Evolutionary conservation across 768 basidiomycete genomes (phyloP).

Genomic region (Bullera alba): DNA sequence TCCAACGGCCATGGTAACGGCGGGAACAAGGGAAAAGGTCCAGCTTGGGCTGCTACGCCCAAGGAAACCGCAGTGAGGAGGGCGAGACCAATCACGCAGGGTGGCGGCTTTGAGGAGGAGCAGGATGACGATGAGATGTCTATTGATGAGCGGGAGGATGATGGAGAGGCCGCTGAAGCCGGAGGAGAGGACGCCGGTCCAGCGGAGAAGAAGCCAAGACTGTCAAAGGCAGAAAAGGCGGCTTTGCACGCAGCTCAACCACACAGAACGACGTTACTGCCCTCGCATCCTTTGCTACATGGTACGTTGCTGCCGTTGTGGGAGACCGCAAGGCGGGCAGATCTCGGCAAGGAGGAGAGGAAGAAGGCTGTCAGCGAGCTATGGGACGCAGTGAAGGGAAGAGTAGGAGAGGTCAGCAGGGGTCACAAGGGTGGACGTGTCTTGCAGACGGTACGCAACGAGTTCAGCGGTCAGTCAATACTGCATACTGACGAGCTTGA

Average conservation of each 20-base stretch:
- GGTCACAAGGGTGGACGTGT: constrained; percentile 78
- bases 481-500: not conserved
- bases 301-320: constrained; percentile 40
- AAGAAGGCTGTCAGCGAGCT: constrained; percentile 66
- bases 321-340: constrained; percentile 42
- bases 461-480: constrained; percentile 45
- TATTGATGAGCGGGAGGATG: constrained; percentile 1
- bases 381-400: constrained; percentile 69
- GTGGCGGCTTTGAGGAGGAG: constrained; percentile 1
- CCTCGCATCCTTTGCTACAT: constrained; percentile 41
- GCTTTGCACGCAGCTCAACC: constrained; percentile 44
- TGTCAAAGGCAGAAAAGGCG: constrained; percentile 38
- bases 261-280: constrained; percentile 41
- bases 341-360: constrained; percentile 60
- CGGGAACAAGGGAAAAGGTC: too few relatives aligned
- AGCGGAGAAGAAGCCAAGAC: constrained; percentile 20
- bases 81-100: not conserved
- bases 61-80: not conserved
- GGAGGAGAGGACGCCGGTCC: not conserved
- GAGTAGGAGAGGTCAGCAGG: constrained; percentile 75
- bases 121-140: not conserved
- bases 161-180: constrained; percentile 5
- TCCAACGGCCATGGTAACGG: too few relatives aligned
- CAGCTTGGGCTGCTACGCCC: too few relatives aligned
- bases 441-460: constrained; percentile 51